Evolutionary conservation across 495 filamentous ascomycete species (phyloP).

Genomic region (Penicillium egyptiacum): DNA sequence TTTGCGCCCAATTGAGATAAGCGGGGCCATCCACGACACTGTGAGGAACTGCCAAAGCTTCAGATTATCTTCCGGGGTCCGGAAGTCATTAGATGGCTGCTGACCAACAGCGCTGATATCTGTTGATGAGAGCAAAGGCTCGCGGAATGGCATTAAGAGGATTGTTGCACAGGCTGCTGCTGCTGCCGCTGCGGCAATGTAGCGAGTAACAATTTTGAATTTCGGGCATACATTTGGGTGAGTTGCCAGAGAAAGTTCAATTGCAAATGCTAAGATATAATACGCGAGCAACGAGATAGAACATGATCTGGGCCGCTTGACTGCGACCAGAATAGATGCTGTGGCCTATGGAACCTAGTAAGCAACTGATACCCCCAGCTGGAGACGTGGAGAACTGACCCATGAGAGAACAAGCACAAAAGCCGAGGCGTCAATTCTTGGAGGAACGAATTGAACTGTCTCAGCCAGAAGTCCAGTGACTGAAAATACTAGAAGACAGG

Average conservation of each 20-base stretch:
- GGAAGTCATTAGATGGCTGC: slow-evolving; percentile 56
- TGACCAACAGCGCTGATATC: slow-evolving; percentile 62
- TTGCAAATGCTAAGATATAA: slow-evolving; percentile 36
- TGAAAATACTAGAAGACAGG: slow-evolving; percentile 42
- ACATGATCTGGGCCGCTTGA: slow-evolving; percentile 50
- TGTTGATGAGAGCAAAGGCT: slow-evolving; percentile 54
- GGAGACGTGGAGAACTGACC: slow-evolving; percentile 38
- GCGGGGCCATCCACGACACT: slow-evolving; percentile 77
- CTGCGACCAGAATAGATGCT: slow-evolving; percentile 43
- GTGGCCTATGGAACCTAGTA: slow-evolving; percentile 37
- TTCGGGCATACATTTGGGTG: slow-evolving; percentile 22
- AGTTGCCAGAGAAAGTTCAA: slow-evolving; percentile 41
- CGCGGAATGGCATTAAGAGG: slow-evolving; percentile 70
- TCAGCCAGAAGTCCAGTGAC: slow-evolving; percentile 43
- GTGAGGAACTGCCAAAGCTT: slow-evolving; percentile 79
- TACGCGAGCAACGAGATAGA: slow-evolving; percentile 36
- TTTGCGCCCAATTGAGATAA: slow-evolving; percentile 62
- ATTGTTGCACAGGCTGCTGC: slow-evolving; percentile 51
- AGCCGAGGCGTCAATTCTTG: slow-evolving; percentile 22
- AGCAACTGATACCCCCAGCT: slow-evolving; percentile 6
- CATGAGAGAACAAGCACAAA: slow-evolving; percentile 44
- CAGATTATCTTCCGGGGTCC: slow-evolving; percentile 81
- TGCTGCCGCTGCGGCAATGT: slow-evolving; percentile 44
- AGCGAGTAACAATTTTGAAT: slow-evolving; percentile 37
- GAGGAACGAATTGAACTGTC: slow-evolving; percentile 39